These are phyloP conservation scores for Chytriomyces sp. DNA, from an alignment of 192 early-diverging fungal genomes.

Conservation along the genomic window DNA sequence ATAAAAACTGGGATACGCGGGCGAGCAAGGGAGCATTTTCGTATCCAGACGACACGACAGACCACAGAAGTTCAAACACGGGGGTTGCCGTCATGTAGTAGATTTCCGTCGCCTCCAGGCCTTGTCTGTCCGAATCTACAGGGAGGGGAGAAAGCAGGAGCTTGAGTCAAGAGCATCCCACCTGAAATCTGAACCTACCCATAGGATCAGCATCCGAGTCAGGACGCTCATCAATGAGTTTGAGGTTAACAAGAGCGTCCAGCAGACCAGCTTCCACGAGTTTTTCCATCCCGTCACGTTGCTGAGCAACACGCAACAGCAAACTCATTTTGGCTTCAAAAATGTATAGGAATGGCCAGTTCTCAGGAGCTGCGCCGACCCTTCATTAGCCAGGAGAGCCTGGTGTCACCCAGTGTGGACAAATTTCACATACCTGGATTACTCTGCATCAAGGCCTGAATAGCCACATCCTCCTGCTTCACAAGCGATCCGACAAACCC, in stretches of 20 bases:
- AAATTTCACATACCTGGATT: constrained; percentile 31
- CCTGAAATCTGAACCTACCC: constrained; percentile 20
- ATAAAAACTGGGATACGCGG: constrained; percentile 36
- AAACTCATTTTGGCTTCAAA: constrained; percentile 83
- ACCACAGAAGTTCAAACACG: constrained; percentile 60
- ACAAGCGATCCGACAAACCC: constrained; percentile 48
- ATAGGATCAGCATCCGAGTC: constrained; percentile 47
- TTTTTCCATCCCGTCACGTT: constrained; percentile 71
- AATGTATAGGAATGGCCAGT: constrained; percentile 59
- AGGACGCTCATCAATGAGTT: constrained; percentile 72
- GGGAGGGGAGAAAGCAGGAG: background rate
- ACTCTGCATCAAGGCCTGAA: constrained; percentile 36
- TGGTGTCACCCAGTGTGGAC: background rate
- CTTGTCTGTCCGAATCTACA: constrained; percentile 7
- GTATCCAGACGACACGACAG: constrained; percentile 43
- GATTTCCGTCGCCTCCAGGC: constrained; percentile 41
- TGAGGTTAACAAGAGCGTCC: constrained; percentile 72
- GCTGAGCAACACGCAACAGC: constrained; percentile 76
- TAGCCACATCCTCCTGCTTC: constrained; percentile 41
- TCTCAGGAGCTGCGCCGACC: constrained; percentile 16
- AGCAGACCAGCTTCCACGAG: constrained; percentile 79
- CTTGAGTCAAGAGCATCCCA: background rate
- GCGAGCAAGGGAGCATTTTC: constrained; percentile 14
- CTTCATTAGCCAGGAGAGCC: background rate
- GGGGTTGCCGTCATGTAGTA: constrained; percentile 69